A percentile compares a stretch with the other conserved stretches of the same genome.
phyloP scores from a whole-genome alignment of 2,329 filamentous ascomycete genomes.

The Aureobasidium uvarum region DNA sequence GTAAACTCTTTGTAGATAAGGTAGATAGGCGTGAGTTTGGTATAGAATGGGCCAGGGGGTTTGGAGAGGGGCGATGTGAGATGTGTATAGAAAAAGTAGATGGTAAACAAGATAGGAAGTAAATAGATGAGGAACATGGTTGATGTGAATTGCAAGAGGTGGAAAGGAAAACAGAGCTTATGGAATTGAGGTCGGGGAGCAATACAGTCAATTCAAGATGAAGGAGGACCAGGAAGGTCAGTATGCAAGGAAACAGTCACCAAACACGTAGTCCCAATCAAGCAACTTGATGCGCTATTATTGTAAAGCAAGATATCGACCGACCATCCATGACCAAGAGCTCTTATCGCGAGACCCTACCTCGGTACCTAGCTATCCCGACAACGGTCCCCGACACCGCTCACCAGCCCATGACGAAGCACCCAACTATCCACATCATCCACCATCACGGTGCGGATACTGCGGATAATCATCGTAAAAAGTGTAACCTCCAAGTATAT shows the following conservation, averaged over 20 bases:
- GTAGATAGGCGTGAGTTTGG: slow-evolving; percentile 32
- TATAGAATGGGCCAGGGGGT: slow-evolving; percentile 36
- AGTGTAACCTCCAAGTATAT: background rate
- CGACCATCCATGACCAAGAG: background rate
- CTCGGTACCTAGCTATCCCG: background rate
- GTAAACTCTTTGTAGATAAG: slow-evolving; percentile 42
- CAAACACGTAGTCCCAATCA: background rate
- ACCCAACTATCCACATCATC: background rate
- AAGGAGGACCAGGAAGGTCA: background rate
- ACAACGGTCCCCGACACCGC: background rate
- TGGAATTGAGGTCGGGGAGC: background rate
- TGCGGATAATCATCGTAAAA: background rate
- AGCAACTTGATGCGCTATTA: background rate
- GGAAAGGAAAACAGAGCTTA: background rate
- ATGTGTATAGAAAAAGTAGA: slow-evolving; percentile 20
- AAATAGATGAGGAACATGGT: slow-evolving; percentile 19
- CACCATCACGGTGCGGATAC: slow-evolving; percentile 5
- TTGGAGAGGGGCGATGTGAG: slow-evolving; percentile 32
- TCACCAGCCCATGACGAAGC: background rate
- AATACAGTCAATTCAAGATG: background rate
- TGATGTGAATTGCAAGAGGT: background rate
- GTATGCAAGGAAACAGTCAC: background rate
- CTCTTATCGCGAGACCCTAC: background rate
- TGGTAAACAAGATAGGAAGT: background rate
- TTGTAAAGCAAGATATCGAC: background rate